Percentiles rank a stretch among this genome's conserved stretches.
Evolutionary conservation across 192 early-diverging fungal genomes (phyloP).

Genomic region (Entophlyctis helioformis): DNA sequence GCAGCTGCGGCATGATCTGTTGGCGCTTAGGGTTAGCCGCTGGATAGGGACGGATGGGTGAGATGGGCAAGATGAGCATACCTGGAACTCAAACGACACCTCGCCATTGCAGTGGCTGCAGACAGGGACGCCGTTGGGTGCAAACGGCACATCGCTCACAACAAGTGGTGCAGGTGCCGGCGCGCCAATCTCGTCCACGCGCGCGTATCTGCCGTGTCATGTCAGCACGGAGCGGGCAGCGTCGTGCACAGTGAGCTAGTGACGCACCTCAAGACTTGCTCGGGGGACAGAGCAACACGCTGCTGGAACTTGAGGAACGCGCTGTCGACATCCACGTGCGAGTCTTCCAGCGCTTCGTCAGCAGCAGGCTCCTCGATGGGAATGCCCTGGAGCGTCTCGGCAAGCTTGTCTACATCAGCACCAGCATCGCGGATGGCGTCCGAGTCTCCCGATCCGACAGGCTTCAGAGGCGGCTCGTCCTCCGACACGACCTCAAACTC

Average conservation of each 20-base stretch:
- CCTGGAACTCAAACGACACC: conserved; percentile 87
- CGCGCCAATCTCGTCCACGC: conserved; percentile 40
- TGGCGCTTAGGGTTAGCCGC: too few relatives aligned
- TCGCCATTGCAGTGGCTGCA: conserved; percentile 63
- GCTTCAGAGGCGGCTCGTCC: conserved; percentile 31
- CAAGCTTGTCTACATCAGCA: conserved; percentile 1
- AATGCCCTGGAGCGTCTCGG: background rate
- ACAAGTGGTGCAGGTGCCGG: too few relatives aligned
- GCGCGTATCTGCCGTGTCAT: conserved; percentile 29
- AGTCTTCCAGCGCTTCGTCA: conserved; percentile 37
- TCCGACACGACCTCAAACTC: conserved; percentile 40
- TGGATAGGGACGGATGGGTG: too few relatives aligned
- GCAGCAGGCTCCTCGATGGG: conserved; percentile 2
- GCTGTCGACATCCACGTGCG: conserved; percentile 73
- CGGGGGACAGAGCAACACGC: conserved; percentile 58
- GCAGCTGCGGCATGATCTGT: conserved; percentile 77
- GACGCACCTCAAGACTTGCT: conserved; percentile 74
- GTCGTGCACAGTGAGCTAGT: too few relatives aligned
- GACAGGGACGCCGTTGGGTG: too few relatives aligned
- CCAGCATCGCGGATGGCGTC: conserved; percentile 4
- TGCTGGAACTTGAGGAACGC: conserved; percentile 87
- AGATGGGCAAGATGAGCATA: conserved; percentile 5
- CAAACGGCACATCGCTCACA: too few relatives aligned
- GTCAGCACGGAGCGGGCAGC: conserved; percentile 1
- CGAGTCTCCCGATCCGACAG: background rate